Conservation (phyloP, 768 basidiomycete species). For the Tephrocybe rancida region DNA sequence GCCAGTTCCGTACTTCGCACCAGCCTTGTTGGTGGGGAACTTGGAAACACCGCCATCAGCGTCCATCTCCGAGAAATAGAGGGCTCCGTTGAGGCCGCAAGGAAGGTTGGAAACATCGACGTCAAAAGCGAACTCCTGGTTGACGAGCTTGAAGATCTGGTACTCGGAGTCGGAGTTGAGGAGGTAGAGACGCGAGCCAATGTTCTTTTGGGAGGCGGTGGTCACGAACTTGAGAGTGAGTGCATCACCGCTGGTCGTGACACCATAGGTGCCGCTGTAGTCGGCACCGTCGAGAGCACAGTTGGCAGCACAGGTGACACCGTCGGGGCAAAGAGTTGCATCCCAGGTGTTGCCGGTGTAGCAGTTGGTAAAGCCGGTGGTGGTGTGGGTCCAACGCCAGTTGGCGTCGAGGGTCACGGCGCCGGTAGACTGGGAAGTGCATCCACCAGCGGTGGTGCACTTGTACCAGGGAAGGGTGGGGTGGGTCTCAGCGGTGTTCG, state of each 20-base stretch:
- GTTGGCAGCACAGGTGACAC: constrained; percentile 44
- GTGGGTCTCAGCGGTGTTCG: constrained; percentile 31
- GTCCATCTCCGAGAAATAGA: no score
- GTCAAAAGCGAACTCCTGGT: no score
- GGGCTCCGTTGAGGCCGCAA: no score
- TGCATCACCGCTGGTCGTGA: constrained; percentile 45
- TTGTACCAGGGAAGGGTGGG: constrained; percentile 37
- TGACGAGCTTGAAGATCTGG: neutral
- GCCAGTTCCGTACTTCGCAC: constrained; percentile 1
- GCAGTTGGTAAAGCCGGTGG: constrained; percentile 39
- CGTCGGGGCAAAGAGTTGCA: constrained; percentile 49
- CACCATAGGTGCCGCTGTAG: constrained; percentile 51
- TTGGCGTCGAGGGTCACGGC: no score
- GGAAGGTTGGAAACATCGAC: neutral
- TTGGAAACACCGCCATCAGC: neutral
- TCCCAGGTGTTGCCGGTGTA: constrained; percentile 63
- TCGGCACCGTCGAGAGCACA: constrained; percentile 47
- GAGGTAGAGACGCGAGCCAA: constrained; percentile 25
- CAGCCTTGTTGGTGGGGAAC: neutral
- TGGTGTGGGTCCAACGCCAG: constrained; percentile 55
- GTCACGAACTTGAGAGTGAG: constrained; percentile 53
- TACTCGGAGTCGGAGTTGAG: neutral
- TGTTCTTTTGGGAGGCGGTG: constrained; percentile 32
- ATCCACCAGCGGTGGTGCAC: constrained; percentile 43
- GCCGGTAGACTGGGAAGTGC: constrained; percentile 33